A percentile compares a stretch with the other conserved stretches of the same genome.
phyloP scores from a whole-genome alignment of 208 protist genomes.

The Trypanosoma caninum region DNA sequence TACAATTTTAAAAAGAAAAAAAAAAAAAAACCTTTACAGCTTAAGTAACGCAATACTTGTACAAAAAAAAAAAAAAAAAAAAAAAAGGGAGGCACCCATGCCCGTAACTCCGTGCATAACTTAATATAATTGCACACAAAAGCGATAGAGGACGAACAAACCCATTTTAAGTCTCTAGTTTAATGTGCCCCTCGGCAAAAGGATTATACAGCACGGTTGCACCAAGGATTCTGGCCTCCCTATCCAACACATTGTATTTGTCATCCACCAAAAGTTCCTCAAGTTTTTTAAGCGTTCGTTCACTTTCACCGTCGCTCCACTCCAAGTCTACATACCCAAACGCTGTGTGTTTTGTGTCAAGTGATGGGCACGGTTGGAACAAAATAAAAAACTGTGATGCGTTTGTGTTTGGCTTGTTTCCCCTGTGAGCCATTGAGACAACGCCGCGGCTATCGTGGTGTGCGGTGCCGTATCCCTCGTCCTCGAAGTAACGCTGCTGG shows the following conservation, averaged over 20 bases:
- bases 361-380: constrained; percentile 40
- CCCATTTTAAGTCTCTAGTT: constrained; percentile 20
- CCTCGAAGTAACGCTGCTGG: constrained; percentile 58
- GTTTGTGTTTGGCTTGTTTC: constrained; percentile 83
- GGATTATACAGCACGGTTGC: constrained; percentile 80
- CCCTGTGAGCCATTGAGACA: constrained; percentile 95
- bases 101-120: no score
- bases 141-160: neutral
- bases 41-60: no score
- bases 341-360: constrained; percentile 93
- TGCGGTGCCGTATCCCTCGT: constrained; percentile 92
- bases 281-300: constrained; percentile 48
- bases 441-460: constrained; percentile 80
- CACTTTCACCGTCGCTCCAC: constrained; percentile 29
- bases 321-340: constrained; percentile 90
- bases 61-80: no score
- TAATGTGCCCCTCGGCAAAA: constrained; percentile 63
- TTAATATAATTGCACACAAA: no score
- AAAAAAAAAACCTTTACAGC: no score
- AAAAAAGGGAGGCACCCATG: no score
- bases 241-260: constrained; percentile 52
- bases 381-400: constrained; percentile 91
- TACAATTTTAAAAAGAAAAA: no score
- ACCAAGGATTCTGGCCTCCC: constrained; percentile 37
- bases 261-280: constrained; percentile 50